Percentiles rank a stretch among this genome's conserved stretches.
Evolutionary conservation across 345 rosid genomes (phyloP).

Genomic region (Aquilaria malaccensis): DNA sequence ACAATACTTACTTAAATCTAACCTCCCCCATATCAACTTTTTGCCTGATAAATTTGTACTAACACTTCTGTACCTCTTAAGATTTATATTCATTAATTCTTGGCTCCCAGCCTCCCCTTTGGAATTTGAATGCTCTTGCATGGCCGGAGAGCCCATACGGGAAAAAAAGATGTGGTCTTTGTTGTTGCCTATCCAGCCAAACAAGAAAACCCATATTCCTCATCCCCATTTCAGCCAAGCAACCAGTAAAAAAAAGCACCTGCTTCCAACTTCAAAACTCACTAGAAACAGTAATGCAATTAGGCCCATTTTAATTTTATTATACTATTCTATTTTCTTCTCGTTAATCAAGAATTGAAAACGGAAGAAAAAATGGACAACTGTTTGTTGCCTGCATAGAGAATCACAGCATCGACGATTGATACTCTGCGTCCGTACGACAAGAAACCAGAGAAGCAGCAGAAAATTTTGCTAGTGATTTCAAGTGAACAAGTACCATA

Average conservation of each 20-base stretch:
- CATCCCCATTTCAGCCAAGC: constrained; percentile 20
- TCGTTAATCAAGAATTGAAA: background rate
- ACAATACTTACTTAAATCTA: too few species aligned
- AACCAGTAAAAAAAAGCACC: constrained; percentile 20
- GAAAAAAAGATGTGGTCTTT: too few species aligned
- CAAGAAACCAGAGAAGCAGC: background rate
- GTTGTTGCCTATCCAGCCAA: background rate
- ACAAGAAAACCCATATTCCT: constrained; percentile 9
- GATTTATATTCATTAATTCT: too few species aligned
- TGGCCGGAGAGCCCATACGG: background rate
- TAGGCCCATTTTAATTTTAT: constrained; percentile 3
- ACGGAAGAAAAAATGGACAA: background rate
- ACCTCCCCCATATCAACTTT: too few species aligned
- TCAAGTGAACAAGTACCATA: too few species aligned
- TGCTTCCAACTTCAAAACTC: constrained; percentile 12
- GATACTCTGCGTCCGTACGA: constrained; percentile 1
- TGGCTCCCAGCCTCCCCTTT: too few species aligned
- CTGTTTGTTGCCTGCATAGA: too few species aligned
- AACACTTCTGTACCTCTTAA: too few species aligned
- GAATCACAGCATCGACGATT: background rate
- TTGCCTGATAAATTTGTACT: too few species aligned
- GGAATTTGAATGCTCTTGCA: too few species aligned
- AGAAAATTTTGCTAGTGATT: too few species aligned
- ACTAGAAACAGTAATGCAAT: constrained; percentile 11
- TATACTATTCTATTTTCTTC: too few species aligned